phyloP scores from a whole-genome alignment of 306 rosid species.

The Cucurbita moschata region DNA sequence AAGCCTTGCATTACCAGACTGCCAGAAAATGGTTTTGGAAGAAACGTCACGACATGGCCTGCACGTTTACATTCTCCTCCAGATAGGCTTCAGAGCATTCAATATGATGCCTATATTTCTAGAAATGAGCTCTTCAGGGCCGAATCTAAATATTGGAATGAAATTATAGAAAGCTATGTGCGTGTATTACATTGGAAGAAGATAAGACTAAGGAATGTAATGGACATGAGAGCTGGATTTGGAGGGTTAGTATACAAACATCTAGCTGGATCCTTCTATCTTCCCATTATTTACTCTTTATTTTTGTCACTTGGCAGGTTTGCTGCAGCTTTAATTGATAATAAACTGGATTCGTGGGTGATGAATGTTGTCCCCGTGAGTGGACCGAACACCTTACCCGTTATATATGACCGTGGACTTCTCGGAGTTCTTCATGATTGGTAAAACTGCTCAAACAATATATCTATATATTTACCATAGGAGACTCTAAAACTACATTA shows the following conservation, averaged over 20 bases:
- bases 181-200: conserved; percentile 59
- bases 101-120: conserved; percentile 59
- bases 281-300: conserved; percentile 10
- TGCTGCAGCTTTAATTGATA: conserved; percentile 60
- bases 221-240: conserved; percentile 99
- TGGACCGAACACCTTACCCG: conserved; percentile 90
- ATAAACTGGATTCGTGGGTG: conserved; percentile 64
- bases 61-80: conserved; percentile 73
- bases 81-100: conserved; percentile 75
- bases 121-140: conserved; percentile 79
- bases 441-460: conserved; percentile 21
- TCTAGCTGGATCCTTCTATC: background rate
- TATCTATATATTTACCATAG: background rate
- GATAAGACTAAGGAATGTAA: conserved; percentile 57
- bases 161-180: conserved; percentile 44
- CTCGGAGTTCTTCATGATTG: conserved; percentile 94
- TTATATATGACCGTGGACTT: conserved; percentile 86
- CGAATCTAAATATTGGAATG: conserved; percentile 71
- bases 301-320: conserved; percentile 43
- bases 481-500: background rate
- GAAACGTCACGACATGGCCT: conserved; percentile 63
- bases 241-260: conserved; percentile 55
- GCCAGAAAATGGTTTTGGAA: conserved; percentile 56
- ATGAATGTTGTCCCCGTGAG: conserved; percentile 92
- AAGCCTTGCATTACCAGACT: conserved; percentile 69